Evolutionary conservation across 2,329 filamentous ascomycete genomes (phyloP), one percentile per base, ranked within the genome.

Genomic region (Lachnellula willkommii): DNA sequence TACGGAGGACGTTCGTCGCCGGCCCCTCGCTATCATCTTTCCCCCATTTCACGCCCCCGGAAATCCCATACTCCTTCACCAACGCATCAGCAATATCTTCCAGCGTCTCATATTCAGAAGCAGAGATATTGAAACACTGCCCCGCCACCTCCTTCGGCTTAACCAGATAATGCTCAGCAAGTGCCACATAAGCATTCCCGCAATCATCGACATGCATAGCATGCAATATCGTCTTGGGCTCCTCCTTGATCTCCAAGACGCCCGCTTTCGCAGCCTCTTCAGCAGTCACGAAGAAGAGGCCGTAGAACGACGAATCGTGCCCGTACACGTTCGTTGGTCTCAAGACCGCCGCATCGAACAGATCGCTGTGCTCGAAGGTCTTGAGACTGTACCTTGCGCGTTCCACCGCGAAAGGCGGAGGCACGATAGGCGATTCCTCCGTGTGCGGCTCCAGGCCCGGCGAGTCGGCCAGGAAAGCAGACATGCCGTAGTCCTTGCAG

Each of bases 141-240:
- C 73, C 74, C 3, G 61, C 64, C 1, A 79, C 67, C 0, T 61
- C 64, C 0, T 37, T 49, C 20, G 71, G 67, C 11, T 68, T 58
- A 1, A 58, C 14, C n/a, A 76, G 68, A 26, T 68, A 39, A 14
- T 50, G 24, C 24, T 59, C 64, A 0, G 75, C 77, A 2, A 80
- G 66, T 1, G 74, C 69, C 3, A 79, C 65, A 55, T 79, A 80
- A 0, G 75, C 76, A 15, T 76, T 73, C 2, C 66, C 77, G 47
- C 76, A 79, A 58, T 80, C 77, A 58, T 79, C 77, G 12, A 79
- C 69, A 56, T 80, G 77, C 39, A 74, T 69, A 3, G 72, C 74
- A 55, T 79, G 77, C 57, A 77, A 65, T 35, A 79, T 74, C 14
- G 67, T 72, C 17, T 72, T 65, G 0, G 69, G 66, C 42, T 72